Percentiles rank a stretch among this genome's conserved stretches.
These are phyloP conservation scores for Orbilia ellipsospora DNA, from an alignment of 2,329 filamentous ascomycete species.

Conservation along the genomic window DNA sequence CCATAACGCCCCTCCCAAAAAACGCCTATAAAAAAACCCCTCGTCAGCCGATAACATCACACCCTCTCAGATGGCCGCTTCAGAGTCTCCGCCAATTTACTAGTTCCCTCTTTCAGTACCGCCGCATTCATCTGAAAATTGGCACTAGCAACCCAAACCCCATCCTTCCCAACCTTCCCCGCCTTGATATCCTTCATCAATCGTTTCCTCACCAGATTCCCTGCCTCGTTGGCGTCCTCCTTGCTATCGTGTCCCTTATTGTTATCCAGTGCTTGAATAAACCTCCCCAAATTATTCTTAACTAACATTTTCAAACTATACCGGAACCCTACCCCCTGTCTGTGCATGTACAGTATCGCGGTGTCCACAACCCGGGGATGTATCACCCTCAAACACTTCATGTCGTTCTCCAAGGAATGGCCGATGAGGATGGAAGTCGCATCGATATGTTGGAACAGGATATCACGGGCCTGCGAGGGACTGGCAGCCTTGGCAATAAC, in stretches of 20 bases:
- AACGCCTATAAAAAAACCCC: too few relatives aligned
- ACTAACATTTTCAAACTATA: conserved; percentile 81
- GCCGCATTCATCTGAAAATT: conserved; percentile 12
- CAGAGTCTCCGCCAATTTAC: too few relatives aligned
- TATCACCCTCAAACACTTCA: conserved; percentile 84
- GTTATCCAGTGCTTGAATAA: conserved; percentile 73
- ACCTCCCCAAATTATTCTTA: conserved; percentile 74
- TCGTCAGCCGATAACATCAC: too few relatives aligned
- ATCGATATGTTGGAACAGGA: conserved; percentile 80
- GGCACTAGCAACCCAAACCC: conserved; percentile 29
- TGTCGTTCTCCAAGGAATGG: conserved; percentile 93
- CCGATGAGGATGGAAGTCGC: conserved; percentile 86
- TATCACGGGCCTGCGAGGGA: conserved; percentile 76
- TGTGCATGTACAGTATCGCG: conserved; percentile 83
- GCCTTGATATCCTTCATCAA: conserved; percentile 64
- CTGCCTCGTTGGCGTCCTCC: conserved; percentile 89
- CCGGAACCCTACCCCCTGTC: conserved; percentile 78
- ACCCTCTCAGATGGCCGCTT: too few relatives aligned
- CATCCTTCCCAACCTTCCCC: conserved; percentile 44
- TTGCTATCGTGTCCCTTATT: conserved; percentile 83
- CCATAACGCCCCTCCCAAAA: too few relatives aligned
- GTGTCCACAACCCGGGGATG: conserved; percentile 90
- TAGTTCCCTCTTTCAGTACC: not conserved
- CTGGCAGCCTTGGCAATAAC: conserved; percentile 82
- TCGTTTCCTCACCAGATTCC: conserved; percentile 81